Evolutionary conservation across 2,329 filamentous ascomycete species (phyloP).

Genomic region (Ophiostoma sp.): DNA sequence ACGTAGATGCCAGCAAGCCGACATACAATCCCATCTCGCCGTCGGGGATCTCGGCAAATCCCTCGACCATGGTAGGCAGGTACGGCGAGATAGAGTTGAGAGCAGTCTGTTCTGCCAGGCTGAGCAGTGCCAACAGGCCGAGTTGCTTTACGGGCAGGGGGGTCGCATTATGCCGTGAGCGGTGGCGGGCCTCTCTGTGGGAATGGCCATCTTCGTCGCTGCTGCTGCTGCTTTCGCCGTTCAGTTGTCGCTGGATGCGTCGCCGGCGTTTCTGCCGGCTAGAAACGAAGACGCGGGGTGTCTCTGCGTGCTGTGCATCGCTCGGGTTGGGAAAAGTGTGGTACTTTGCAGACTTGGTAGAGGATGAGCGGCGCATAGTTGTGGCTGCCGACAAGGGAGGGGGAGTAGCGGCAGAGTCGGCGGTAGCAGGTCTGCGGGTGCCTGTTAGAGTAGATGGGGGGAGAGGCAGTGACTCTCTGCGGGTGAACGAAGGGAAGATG

Average conservation of each 20-base stretch:
- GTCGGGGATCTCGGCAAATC: conserved; percentile 72
- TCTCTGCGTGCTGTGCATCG: conserved; percentile 53
- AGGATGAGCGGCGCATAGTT: conserved; percentile 36
- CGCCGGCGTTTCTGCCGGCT: conserved; percentile 16
- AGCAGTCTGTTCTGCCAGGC: conserved; percentile 89
- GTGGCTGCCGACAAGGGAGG: conserved; percentile 11
- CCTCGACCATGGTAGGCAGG: conserved; percentile 82
- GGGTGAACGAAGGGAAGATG: conserved; percentile 40
- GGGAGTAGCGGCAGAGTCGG: conserved; percentile 1
- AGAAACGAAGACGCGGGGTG: conserved; percentile 22
- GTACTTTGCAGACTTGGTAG: conserved; percentile 60
- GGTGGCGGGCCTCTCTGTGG: conserved; percentile 18
- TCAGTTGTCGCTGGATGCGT: conserved; percentile 24
- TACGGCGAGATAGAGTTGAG: conserved; percentile 96
- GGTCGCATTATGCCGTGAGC: conserved; percentile 39
- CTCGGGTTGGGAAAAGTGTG: conserved; percentile 76
- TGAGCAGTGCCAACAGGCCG: conserved; percentile 77
- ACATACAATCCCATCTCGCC: conserved; percentile 78
- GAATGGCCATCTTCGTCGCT: conserved; percentile 21
- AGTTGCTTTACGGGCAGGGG: conserved; percentile 81
- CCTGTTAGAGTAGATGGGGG: not conserved
- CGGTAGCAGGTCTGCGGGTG: not conserved
- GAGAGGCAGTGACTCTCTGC: conserved; percentile 22
- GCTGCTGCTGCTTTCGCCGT: not conserved
- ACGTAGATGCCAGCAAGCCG: conserved; percentile 81